These are phyloP conservation scores for Rhododendron griersonianum DNA, from an alignment of 148 eudicot species.

Conservation along the genomic window DNA sequence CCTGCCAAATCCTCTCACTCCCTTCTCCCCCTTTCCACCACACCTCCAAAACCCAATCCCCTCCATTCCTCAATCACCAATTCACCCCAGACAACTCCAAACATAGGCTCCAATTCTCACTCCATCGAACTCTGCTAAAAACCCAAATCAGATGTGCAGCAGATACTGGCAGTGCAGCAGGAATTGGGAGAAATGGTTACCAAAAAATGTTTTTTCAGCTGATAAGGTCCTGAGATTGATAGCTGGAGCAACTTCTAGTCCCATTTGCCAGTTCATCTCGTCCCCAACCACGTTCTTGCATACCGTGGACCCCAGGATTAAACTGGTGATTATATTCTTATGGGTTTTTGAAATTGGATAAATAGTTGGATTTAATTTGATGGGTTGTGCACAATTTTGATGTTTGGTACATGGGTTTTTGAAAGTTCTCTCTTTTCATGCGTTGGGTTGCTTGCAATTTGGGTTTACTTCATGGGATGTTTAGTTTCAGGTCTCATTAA, in stretches of 20 bases:
- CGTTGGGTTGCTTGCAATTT: neutral
- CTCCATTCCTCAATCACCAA: constrained; percentile 4
- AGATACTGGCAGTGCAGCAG: neutral
- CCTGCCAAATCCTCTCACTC: constrained; percentile 4
- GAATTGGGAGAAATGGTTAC: constrained; percentile 44
- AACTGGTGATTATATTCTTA: constrained; percentile 11
- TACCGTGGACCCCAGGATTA: constrained; percentile 25
- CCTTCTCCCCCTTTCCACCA: constrained; percentile 12
- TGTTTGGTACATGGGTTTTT: neutral
- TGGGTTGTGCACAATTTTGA: neutral
- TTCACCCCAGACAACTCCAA: neutral
- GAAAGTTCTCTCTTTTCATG: neutral
- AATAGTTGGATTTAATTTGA: neutral
- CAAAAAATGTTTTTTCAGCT: constrained; percentile 34
- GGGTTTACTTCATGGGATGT: constrained; percentile 1
- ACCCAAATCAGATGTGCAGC: constrained; percentile 21
- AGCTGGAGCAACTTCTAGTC: constrained; percentile 84
- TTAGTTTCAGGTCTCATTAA: neutral
- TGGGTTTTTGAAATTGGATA: neutral
- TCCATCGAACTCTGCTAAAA: constrained; percentile 7
- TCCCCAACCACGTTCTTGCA: constrained; percentile 57
- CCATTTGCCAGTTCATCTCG: constrained; percentile 80
- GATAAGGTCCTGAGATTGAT: constrained; percentile 68
- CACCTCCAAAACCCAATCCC: neutral
- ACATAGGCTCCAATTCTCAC: neutral